Conservation (phyloP, 768 basidiomycete genomes). For the Kondoa subrosea region DNA sequence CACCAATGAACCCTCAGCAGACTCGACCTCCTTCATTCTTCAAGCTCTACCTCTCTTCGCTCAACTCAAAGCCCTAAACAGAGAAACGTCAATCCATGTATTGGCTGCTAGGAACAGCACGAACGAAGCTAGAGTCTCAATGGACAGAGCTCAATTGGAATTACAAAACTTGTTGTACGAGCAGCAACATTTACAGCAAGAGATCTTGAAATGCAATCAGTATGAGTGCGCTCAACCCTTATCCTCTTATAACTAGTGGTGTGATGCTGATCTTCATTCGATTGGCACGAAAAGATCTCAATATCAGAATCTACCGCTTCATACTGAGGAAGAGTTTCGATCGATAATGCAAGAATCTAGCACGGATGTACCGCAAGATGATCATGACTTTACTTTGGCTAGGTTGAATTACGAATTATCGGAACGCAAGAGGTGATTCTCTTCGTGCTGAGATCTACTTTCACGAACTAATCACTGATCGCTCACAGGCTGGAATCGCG, state of each 20-base stretch:
- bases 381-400: constrained; percentile 73
- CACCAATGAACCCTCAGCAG: constrained; percentile 2
- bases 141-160: constrained; percentile 75
- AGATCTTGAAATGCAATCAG: constrained; percentile 80
- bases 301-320: constrained; percentile 69
- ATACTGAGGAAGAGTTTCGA: constrained; percentile 51
- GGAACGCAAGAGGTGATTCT: constrained; percentile 62
- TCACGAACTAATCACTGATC: background rate
- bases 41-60: constrained; percentile 40
- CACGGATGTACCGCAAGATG: constrained; percentile 46
- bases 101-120: constrained; percentile 52
- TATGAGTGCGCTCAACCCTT: constrained; percentile 30
- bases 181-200: constrained; percentile 70
- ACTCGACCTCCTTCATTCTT: constrained; percentile 10
- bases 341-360: constrained; percentile 52
- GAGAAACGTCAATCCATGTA: constrained; percentile 53
- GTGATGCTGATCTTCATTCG: constrained; percentile 1
- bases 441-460: background rate
- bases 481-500: constrained; percentile 9
- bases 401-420: constrained; percentile 69
- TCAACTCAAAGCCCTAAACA: constrained; percentile 60
- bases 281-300: constrained; percentile 50
- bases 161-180: constrained; percentile 78
- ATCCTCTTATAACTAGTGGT: background rate
- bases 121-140: constrained; percentile 58